Evolutionary conservation across 306 rosid species (phyloP), one percentile per base, ranked within the genome.

Genomic region (Quercus suber): DNA sequence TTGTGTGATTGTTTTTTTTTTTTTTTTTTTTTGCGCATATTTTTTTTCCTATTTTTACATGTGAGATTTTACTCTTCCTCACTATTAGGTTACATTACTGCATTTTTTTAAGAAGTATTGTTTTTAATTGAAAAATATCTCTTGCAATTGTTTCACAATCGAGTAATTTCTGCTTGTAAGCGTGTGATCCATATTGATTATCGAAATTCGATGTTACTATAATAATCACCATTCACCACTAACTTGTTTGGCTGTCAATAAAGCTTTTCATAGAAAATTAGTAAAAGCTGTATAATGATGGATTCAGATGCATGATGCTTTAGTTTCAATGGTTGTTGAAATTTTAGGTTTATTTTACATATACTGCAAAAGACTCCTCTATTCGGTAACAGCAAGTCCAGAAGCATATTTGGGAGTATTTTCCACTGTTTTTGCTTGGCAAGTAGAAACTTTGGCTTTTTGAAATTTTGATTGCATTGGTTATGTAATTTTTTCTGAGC

Each of bases 361-460:
- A 96, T 96, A 83, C 85, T 96, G 68, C 98, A 96, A 25, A 98
- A 96, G 81, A 93, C 99, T 82, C 98, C 99, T 15, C 74, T 93
- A 15, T 89, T 96, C 25, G 97, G 97, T 65, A 97, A 96, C 73
- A 91, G 98, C 73, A 90, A 93, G 71, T 83, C 99, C 6, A 87
- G 94, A 19, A 90, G 91, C 84, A 86, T 91, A 77, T 55, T 93
- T 75, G 98, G 94, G 18, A 91, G 97, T 80, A 84, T 96, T 63
- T 76, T 96, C 79, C 93, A 91, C 85, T 96, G 94, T 77, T 58
- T 93, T 23, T 19, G 89, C 63, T 71, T 91, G 93, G 98, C 82
- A 73, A 23, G 41, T 33, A 33, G 41, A 33, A 33, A 33, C 41
- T 33, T 33, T 5, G 41, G 41, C 41, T 43, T 43, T 43, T 43